Base-by-base conservation (phyloP, 2,329 filamentous ascomycete genomes). In the Exophiala phaeomuriformis region DNA sequence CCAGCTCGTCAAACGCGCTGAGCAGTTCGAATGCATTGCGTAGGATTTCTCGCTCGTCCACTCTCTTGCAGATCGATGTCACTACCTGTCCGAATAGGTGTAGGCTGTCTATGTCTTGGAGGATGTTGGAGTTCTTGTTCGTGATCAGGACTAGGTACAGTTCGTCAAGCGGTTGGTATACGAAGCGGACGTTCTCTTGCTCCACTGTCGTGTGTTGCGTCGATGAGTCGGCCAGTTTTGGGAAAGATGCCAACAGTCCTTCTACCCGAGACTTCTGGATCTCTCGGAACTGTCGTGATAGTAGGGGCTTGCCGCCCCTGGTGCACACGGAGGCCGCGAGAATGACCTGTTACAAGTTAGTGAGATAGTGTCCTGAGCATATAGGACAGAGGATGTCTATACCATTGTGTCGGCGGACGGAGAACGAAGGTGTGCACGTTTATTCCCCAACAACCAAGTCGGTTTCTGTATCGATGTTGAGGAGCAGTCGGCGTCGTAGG, bases 101-200 rank as follows among this genome's bases (percentile, higher is more conserved):
- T 56, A 98, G 81, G 55, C 93, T 95, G 74, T 97, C 93, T 71
- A 98, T 98, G 72, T 98, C 93, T 75, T 98, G 93, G 48, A 98
- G 81, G 64, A 98, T 98, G 75, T 98, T 98, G 72, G 91, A 97
- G 77, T 97, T 93, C 66, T 90, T 87, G 78, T 98, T 98, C 71
- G 94, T 98, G 74, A 98, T 97, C 67, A 98, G 83, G 62, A 98
- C 91, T 83, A 98, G 97, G 81, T 98, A 98, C 61, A 98, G 84
- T 77, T 98, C 94, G 75, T 98, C 94, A 61, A 98, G 81, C 56
- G 93, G 94, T 72, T 98, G 93, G 78, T 98, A 98, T 55, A 98
- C 93, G 69, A 96, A 98, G 75, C 93, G 91, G 67, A 98, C 93
- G 76, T 95, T 97, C 77, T 98, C 94, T 74, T 97, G 90, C 74